Percentiles rank a stretch among this genome's conserved stretches.
phyloP scores from a whole-genome alignment of 2,329 filamentous ascomycete genomes.

The Rhynchosporium agropyri region DNA sequence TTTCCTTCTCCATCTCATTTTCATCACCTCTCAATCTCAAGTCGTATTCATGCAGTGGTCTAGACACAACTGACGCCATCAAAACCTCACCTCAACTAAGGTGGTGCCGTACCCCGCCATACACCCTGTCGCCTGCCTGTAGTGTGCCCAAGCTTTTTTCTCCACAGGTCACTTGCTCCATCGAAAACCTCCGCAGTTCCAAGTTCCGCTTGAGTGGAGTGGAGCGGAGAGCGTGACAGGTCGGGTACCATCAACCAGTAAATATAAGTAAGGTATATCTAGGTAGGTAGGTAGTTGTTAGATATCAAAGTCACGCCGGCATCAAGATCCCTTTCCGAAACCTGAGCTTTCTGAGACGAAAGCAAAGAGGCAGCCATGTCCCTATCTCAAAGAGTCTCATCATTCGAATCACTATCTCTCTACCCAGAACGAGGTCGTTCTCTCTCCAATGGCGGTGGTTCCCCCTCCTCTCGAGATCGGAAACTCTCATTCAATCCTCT shows the following conservation, averaged over 20 bases:
- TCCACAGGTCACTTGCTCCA: slow-evolving; percentile 11
- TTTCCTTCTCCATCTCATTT: not conserved
- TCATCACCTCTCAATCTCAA: not conserved
- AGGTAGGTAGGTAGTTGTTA: no score
- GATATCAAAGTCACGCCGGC: slow-evolving; percentile 4
- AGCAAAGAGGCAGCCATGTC: slow-evolving; percentile 29
- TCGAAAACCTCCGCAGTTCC: not conserved
- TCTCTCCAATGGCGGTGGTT: slow-evolving; percentile 24
- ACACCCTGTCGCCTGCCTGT: not conserved
- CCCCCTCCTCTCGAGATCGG: slow-evolving; percentile 25
- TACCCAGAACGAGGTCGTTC: slow-evolving; percentile 31
- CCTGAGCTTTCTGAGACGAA: not conserved
- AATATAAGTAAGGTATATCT: no score
- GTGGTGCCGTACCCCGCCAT: slow-evolving; percentile 7
- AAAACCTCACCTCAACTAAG: not conserved
- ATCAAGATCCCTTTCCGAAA: no score
- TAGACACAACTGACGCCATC: slow-evolving; percentile 8
- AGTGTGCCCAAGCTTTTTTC: slow-evolving; percentile 2
- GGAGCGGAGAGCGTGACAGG: not conserved
- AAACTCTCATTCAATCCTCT: slow-evolving; percentile 38
- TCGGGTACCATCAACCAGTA: not conserved
- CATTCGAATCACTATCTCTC: slow-evolving; percentile 34
- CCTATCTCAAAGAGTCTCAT: slow-evolving; percentile 36
- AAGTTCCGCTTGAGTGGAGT: not conserved
- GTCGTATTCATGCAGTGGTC: not conserved